Conservation (phyloP, 495 filamentous ascomycete genomes). For the Hypomontagnella monticulosa region DNA sequence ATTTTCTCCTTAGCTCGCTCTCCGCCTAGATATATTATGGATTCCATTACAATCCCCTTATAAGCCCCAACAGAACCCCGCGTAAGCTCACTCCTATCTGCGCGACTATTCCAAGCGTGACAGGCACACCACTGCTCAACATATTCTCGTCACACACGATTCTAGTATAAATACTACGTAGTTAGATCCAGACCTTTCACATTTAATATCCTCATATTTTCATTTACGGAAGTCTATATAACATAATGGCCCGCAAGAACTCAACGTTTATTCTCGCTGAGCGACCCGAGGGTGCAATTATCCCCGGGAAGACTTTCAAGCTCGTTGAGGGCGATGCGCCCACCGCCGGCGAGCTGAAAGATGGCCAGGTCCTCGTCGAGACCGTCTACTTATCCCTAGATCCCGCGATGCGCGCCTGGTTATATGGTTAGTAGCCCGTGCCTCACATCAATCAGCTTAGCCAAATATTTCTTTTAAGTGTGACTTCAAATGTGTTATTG, state of each 20-base stretch:
- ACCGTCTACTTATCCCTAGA: constrained; percentile 73
- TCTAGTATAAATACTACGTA: too few species aligned
- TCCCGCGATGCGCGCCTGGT: constrained; percentile 83
- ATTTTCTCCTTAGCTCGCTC: too few species aligned
- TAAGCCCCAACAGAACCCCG: too few species aligned
- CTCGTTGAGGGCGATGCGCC: constrained; percentile 57
- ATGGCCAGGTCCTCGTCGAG: constrained; percentile 69
- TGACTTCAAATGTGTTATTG: neutral
- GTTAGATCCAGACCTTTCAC: too few species aligned
- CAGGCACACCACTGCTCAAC: too few species aligned
- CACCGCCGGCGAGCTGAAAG: constrained; percentile 50
- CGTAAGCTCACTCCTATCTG: too few species aligned
- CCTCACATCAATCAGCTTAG: neutral
- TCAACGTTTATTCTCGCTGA: constrained; percentile 60
- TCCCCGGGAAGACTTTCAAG: constrained; percentile 57
- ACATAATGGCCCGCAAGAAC: constrained; percentile 52
- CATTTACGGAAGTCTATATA: neutral
- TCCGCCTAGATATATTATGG: too few species aligned
- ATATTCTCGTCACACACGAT: too few species aligned
- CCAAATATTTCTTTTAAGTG: too few species aligned
- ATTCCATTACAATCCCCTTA: too few species aligned
- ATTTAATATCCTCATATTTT: too few species aligned
- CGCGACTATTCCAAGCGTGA: too few species aligned
- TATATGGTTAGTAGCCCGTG: constrained; percentile 52
- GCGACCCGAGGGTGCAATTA: constrained; percentile 54